Conservation (phyloP, 176 grass and related monocot genomes). For the Eragrostis nindensis region DNA sequence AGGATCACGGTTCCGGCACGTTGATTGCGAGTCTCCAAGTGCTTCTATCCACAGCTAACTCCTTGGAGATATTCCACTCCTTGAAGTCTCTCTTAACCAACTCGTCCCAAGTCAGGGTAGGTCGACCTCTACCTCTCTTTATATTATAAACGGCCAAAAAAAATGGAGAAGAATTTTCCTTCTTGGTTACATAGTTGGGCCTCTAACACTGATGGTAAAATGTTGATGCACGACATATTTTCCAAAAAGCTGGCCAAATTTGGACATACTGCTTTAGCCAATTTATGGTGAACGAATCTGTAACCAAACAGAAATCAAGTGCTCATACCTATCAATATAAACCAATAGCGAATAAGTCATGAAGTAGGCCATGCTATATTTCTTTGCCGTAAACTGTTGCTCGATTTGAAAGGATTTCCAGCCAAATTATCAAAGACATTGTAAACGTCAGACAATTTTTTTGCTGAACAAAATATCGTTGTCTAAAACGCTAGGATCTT, state of each 20-base stretch:
- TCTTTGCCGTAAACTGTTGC: background rate
- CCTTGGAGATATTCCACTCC: too few species aligned
- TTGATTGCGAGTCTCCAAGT: too few species aligned
- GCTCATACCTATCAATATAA: constrained; percentile 18
- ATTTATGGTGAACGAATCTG: background rate
- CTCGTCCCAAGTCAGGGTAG: too few species aligned
- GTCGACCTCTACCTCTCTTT: too few species aligned
- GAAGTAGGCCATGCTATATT: constrained; percentile 5
- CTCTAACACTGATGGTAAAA: background rate
- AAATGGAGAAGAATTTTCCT: too few species aligned
- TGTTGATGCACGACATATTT: background rate
- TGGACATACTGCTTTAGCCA: constrained; percentile 4
- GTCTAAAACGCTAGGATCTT: background rate
- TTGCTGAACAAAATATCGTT: background rate
- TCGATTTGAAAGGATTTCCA: background rate
- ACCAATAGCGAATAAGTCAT: background rate
- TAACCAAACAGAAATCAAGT: background rate
- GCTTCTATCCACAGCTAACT: too few species aligned
- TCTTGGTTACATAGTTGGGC: constrained; percentile 9
- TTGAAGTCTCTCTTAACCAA: too few species aligned
- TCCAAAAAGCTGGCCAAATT: background rate
- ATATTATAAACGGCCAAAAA: too few species aligned
- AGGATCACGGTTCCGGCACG: too few species aligned
- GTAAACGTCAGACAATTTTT: too few species aligned
- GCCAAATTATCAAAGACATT: too few species aligned